Evolutionary conservation across 2,329 filamentous ascomycete species (phyloP).

Genomic region (Cercospora sp.): DNA sequence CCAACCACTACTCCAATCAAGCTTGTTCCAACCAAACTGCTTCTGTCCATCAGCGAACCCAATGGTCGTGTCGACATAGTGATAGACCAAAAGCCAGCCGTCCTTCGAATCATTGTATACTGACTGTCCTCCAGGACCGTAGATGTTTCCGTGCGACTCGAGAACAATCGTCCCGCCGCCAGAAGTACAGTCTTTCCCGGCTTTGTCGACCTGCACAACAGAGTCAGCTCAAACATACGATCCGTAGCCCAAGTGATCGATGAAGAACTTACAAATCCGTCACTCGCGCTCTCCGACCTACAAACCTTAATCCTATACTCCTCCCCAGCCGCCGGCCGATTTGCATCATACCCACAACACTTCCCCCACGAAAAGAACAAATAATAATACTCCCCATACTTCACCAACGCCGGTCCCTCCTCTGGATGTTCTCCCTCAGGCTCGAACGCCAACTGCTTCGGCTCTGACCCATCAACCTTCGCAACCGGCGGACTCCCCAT

Average conservation of each 20-base stretch:
- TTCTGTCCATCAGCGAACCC: slow-evolving; percentile 43
- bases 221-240: background rate
- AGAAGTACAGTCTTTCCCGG: slow-evolving; percentile 54
- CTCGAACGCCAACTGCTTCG: slow-evolving; percentile 56
- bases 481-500: slow-evolving; percentile 44
- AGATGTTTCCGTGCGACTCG: slow-evolving; percentile 60
- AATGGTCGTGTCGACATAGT: slow-evolving; percentile 59
- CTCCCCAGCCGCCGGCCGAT: slow-evolving; percentile 54
- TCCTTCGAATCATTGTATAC: slow-evolving; percentile 53
- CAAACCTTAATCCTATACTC: slow-evolving; percentile 69
- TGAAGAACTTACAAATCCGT: slow-evolving; percentile 50
- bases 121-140: slow-evolving; percentile 66
- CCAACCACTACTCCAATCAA: slow-evolving; percentile 54
- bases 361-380: slow-evolving; percentile 63
- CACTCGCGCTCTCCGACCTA: slow-evolving; percentile 54
- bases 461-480: slow-evolving; percentile 34
- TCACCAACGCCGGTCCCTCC: slow-evolving; percentile 60
- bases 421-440: slow-evolving; percentile 53
- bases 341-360: slow-evolving; percentile 61
- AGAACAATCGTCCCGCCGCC: slow-evolving; percentile 64
- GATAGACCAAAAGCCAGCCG: slow-evolving; percentile 62
- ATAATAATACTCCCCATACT: slow-evolving; percentile 61
- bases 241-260: slow-evolving; percentile 17
- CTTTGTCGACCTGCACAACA: slow-evolving; percentile 48
- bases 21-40: slow-evolving; percentile 54